Conservation (phyloP, 495 filamentous ascomycete species). For the Annulohypoxylon moriforme region DNA sequence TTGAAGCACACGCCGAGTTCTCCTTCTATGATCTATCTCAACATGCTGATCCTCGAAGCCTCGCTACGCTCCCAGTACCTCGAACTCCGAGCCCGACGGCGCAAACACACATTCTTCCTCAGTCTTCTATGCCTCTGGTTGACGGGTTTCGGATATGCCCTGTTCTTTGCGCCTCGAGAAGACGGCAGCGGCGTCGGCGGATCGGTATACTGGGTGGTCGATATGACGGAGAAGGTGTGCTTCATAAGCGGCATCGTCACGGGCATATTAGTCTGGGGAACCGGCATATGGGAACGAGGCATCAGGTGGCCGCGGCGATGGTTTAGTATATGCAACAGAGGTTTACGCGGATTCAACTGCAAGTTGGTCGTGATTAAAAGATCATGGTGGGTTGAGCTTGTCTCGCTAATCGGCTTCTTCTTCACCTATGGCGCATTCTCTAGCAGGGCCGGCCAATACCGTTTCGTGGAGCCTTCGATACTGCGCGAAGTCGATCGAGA, state of each 20-base stretch:
- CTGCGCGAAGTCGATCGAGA: constrained; percentile 64
- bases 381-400: constrained; percentile 81
- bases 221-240: constrained; percentile 85
- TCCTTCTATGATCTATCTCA: constrained; percentile 96
- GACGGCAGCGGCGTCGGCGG: constrained; percentile 92
- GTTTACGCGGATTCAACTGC: constrained; percentile 90
- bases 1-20: constrained; percentile 85
- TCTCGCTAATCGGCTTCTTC: constrained; percentile 76
- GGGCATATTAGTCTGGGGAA: constrained; percentile 85
- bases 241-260: constrained; percentile 89
- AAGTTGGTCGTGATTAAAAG: constrained; percentile 91
- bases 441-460: constrained; percentile 70
- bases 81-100: constrained; percentile 83
- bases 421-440: constrained; percentile 80
- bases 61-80: constrained; percentile 94
- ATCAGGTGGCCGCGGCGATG: constrained; percentile 94
- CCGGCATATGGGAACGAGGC: constrained; percentile 93
- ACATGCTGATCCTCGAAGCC: constrained; percentile 95
- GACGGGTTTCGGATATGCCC: constrained; percentile 81
- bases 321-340: constrained; percentile 87
- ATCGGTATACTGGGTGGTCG: constrained; percentile 94
- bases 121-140: constrained; percentile 82
- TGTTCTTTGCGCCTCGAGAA: constrained; percentile 90
- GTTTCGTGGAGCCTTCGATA: constrained; percentile 69
- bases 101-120: constrained; percentile 96